Evolutionary conservation across 371 early-diverging fungal genomes (phyloP).

Genomic region (Rozella allomycis): DNA sequence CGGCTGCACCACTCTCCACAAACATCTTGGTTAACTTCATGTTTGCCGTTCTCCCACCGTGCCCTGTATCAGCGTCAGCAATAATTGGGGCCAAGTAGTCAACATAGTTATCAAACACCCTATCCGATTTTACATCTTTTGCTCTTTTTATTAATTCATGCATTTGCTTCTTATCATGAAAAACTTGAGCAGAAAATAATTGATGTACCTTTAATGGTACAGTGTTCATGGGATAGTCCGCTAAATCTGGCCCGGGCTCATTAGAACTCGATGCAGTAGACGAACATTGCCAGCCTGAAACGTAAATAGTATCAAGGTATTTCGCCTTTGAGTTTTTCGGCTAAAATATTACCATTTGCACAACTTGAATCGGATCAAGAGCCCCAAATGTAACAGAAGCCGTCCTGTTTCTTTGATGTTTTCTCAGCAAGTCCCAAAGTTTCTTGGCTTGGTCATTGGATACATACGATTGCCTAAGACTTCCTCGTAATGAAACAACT

Average conservation of each 20-base stretch:
- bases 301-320: conserved; percentile 90
- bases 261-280: conserved; percentile 89
- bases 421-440: conserved; percentile 59
- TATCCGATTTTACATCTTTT: too few relatives aligned
- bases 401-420: conserved; percentile 48
- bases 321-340: conserved; percentile 89
- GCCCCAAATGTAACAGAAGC: conserved; percentile 80
- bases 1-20: conserved; percentile 76
- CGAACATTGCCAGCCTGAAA: conserved; percentile 94
- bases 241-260: conserved; percentile 96
- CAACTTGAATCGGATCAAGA: conserved; percentile 17
- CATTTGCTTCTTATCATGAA: conserved; percentile 93
- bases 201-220: conserved; percentile 97
- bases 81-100: conserved; percentile 89
- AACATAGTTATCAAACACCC: conserved; percentile 36
- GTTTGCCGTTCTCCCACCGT: conserved; percentile 75
- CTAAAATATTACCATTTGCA: conserved; percentile 48
- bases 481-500: conserved; percentile 77
- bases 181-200: conserved; percentile 85
- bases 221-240: conserved; percentile 91
- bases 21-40: conserved; percentile 85
- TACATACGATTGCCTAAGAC: conserved; percentile 41
- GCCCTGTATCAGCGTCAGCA: conserved; percentile 95
- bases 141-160: conserved; percentile 66
- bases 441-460: conserved; percentile 80